Conservation (phyloP, 768 basidiomycete species). For the Russula ochroleuca region DNA sequence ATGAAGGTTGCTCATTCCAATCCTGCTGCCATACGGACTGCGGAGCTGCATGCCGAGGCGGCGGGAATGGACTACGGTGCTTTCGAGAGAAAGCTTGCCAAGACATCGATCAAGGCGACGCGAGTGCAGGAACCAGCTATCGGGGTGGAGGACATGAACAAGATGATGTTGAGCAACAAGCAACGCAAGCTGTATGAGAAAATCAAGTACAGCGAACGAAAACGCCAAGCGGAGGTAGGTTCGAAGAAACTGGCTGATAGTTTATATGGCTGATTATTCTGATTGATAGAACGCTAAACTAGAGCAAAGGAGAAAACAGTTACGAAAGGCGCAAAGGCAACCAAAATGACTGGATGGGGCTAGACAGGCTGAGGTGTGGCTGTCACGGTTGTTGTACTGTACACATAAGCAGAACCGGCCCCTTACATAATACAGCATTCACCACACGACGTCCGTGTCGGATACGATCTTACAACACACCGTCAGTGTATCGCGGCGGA, state of each 20-base stretch:
- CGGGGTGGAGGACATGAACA: slow-evolving; percentile 81
- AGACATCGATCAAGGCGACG: slow-evolving; percentile 46
- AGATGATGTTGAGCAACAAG: slow-evolving; percentile 97
- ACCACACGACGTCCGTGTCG: background rate
- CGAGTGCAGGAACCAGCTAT: slow-evolving; percentile 31
- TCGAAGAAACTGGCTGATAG: background rate
- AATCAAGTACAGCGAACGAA: slow-evolving; percentile 83
- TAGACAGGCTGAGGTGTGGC: background rate
- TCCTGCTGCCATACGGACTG: slow-evolving; percentile 68
- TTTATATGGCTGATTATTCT: slow-evolving; percentile 25
- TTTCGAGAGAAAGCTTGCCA: slow-evolving; percentile 73
- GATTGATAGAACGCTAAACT: slow-evolving; percentile 52
- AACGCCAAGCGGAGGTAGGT: slow-evolving; percentile 74
- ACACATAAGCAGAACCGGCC: background rate
- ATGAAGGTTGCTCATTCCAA: slow-evolving; percentile 48
- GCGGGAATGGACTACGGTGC: slow-evolving; percentile 74
- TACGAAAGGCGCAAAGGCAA: slow-evolving; percentile 41
- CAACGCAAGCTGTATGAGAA: slow-evolving; percentile 90
- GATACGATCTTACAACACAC: background rate
- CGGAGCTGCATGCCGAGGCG: slow-evolving; percentile 89
- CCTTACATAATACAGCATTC: slow-evolving; percentile 10
- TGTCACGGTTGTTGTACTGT: background rate
- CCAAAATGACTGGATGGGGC: background rate
- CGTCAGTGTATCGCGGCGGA: background rate
- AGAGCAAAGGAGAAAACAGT: slow-evolving; percentile 51